Percentiles rank a stretch among this genome's conserved stretches.
Evolutionary conservation across 176 grass and related monocot species (phyloP).

Genomic region (Saccharum spontaneum): DNA sequence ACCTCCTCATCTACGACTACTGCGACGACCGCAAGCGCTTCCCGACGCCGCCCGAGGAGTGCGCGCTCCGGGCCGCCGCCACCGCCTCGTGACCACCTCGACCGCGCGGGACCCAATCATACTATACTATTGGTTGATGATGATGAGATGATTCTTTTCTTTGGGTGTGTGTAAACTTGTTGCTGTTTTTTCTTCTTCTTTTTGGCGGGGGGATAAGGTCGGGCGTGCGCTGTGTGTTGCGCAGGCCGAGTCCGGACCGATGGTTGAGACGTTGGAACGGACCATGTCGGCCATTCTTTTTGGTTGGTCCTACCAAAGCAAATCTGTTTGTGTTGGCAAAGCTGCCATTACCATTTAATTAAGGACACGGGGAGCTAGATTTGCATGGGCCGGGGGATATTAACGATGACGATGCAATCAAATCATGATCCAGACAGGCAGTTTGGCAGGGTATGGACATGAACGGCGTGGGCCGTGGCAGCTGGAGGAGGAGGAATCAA

Average conservation of each 20-base stretch:
- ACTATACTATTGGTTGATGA: not conserved
- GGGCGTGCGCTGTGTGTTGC: not conserved
- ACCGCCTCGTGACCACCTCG: not conserved
- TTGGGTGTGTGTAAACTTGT: not conserved
- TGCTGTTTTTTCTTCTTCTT: not conserved
- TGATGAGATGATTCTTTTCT: not conserved
- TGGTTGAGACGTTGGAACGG: not conserved
- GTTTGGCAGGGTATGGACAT: too few relatives aligned
- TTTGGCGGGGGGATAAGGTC: not conserved
- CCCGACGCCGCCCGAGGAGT: constrained; percentile 64
- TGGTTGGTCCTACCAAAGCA: not conserved
- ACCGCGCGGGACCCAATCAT: not conserved
- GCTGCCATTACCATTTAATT: not conserved
- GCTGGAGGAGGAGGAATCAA: too few relatives aligned
- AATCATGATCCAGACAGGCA: too few relatives aligned
- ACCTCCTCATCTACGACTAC: constrained; percentile 96
- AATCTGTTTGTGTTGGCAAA: not conserved
- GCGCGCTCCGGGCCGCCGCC: constrained; percentile 33
- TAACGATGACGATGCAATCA: too few relatives aligned
- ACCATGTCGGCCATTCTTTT: not conserved
- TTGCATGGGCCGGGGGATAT: too few relatives aligned
- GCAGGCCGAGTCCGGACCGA: not conserved
- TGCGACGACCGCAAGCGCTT: constrained; percentile 73
- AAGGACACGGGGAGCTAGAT: not conserved
- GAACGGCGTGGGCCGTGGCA: too few relatives aligned